These are phyloP conservation scores for Lophiostoma macrostomum DNA, from an alignment of 495 filamentous ascomycete species.

Conservation along the genomic window DNA sequence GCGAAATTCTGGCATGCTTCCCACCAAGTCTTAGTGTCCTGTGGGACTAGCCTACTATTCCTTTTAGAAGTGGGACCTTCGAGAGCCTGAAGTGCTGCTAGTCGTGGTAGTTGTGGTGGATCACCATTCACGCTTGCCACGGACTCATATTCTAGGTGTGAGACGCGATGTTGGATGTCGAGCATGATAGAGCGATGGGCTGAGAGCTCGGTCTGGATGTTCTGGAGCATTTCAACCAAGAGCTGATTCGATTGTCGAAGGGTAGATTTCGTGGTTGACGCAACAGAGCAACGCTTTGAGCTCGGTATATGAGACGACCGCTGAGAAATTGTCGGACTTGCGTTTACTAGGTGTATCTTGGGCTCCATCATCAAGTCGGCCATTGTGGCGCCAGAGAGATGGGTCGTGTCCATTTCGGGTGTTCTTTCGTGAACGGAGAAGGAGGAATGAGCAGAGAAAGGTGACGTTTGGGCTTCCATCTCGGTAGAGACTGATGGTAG, in stretches of 20 bases:
- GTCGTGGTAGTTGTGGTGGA: neutral
- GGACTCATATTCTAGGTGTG: slow-evolving; percentile 19
- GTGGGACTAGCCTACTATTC: slow-evolving; percentile 15
- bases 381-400: slow-evolving; percentile 25
- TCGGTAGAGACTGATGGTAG: neutral
- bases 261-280: slow-evolving; percentile 20
- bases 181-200: slow-evolving; percentile 25
- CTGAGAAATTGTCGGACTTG: neutral
- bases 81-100: slow-evolving; percentile 6
- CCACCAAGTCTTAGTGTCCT: slow-evolving; percentile 22
- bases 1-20: slow-evolving; percentile 26
- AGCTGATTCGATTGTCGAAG: slow-evolving; percentile 21
- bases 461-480: slow-evolving; percentile 2
- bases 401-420: slow-evolving; percentile 9
- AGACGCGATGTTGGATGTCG: slow-evolving; percentile 24
- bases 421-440: neutral
- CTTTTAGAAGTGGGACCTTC: slow-evolving; percentile 14
- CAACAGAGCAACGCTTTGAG: slow-evolving; percentile 14
- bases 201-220: slow-evolving; percentile 18
- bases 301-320: slow-evolving; percentile 1
- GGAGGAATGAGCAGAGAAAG: neutral
- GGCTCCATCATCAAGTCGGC: slow-evolving; percentile 12
- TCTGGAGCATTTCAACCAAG: slow-evolving; percentile 23
- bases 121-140: slow-evolving; percentile 10
- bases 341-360: slow-evolving; percentile 10